Evolutionary conservation across 2,329 filamentous ascomycete genomes (phyloP), one percentile per base, ranked within the genome.

Genomic region (Colletotrichum spinosum): DNA sequence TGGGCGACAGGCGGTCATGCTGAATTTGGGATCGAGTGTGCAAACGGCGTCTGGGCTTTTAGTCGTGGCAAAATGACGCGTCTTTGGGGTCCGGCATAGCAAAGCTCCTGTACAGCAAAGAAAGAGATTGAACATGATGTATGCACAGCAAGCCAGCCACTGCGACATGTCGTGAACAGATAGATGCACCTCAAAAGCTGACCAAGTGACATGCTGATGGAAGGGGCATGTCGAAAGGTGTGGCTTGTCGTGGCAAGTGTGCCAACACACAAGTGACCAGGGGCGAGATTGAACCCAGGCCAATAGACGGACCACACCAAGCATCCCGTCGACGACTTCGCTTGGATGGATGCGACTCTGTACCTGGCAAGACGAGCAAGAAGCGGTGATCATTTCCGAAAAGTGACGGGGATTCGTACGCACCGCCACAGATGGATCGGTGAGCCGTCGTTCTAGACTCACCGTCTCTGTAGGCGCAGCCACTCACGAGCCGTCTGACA

Each of bases 341-440:
- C 25, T 55, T 52, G 41, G 25, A 37, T 34, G 12, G 25, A 56
- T 62, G 62, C 62, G 25, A 65, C 52, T 53, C 52, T 65, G 62
- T 65, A 17, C 62, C 62, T 65, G 52, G 37, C 58, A 51, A 39
- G 7, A 34, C 2, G 17, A 46, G 58, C 51, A 44, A 53, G 57
- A 65, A 65, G 62, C 51, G 62, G 52, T 65, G 52, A 65, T 62
- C 62, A 65, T 65, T 55, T 65, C 62, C 62, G 62, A 52, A 52
- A 42, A 56, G 25, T 25, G 44, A 56, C 54, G 42, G 52, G 58
- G 41, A 65, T 42, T 65, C 58, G 62, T 49, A 52, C 48, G 62
- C 62, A 65, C 62, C 62, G 62, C 62, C 62, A 65, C 62, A 65
- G 34, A 41, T 49, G 33, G 2, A 12, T n/a, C 46, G 51, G 25